Conservation (phyloP, 768 basidiomycete species). For the Macrolepiota albuminosa region DNA sequence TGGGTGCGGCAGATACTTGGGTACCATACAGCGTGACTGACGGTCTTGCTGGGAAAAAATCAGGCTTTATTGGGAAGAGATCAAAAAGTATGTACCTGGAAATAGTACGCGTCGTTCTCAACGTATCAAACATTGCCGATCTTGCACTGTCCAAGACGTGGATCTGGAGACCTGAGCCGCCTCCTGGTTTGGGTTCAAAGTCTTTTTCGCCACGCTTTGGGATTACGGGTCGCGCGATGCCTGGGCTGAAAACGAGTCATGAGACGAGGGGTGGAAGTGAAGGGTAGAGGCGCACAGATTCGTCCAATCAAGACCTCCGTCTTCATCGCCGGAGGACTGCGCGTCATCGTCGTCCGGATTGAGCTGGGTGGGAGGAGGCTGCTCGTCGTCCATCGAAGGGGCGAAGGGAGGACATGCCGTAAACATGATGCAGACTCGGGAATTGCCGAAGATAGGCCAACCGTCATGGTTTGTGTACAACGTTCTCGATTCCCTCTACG, state of each 20-base stretch:
- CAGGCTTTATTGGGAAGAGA: slow-evolving; percentile 1
- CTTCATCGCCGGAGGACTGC: slow-evolving; percentile 52
- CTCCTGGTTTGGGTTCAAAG: slow-evolving; percentile 73
- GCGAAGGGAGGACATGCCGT: not conserved
- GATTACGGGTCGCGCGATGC: slow-evolving; percentile 60
- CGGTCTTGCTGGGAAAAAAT: slow-evolving; percentile 49
- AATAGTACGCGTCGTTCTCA: slow-evolving; percentile 68
- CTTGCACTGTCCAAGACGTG: slow-evolving; percentile 79
- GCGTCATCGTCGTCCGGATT: slow-evolving; percentile 34
- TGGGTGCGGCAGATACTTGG: slow-evolving; percentile 59
- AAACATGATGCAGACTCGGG: slow-evolving; percentile 1
- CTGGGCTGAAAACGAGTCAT: slow-evolving; percentile 25
- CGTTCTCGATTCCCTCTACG: not conserved
- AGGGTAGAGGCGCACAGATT: slow-evolving; percentile 45
- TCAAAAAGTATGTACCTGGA: slow-evolving; percentile 49
- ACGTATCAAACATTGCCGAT: slow-evolving; percentile 81
- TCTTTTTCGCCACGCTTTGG: slow-evolving; percentile 98
- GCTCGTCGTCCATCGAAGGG: slow-evolving; percentile 6
- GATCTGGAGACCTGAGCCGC: slow-evolving; percentile 72
- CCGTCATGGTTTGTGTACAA: slow-evolving; percentile 1
- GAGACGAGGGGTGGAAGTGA: slow-evolving; percentile 8
- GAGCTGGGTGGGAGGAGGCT: not conserved
- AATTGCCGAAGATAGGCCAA: slow-evolving; percentile 4
- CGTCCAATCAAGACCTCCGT: slow-evolving; percentile 78
- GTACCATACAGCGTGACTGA: slow-evolving; percentile 82